Percentiles rank a stretch among this genome's conserved stretches.
Evolutionary conservation across 345 rosid genomes (phyloP).

Genomic region (Pseudoturritis turrita): DNA sequence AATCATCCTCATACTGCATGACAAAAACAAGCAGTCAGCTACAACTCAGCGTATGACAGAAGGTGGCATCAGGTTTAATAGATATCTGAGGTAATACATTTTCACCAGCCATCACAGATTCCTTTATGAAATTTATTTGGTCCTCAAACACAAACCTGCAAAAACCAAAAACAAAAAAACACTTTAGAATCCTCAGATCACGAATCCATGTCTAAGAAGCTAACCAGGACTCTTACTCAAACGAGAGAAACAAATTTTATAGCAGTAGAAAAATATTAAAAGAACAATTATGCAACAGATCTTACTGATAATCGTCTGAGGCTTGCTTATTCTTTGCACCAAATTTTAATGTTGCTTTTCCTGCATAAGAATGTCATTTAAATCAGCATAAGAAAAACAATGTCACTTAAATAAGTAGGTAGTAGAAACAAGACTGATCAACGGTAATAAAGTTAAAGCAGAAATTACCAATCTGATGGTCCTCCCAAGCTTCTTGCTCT

Average conservation of each 20-base stretch:
- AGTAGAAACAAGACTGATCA: neutral
- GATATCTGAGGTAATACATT: slow-evolving; percentile 42
- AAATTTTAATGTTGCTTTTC: slow-evolving; percentile 70
- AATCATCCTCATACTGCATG: slow-evolving; percentile 50
- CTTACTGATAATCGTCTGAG: slow-evolving; percentile 80
- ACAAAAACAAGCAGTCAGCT: slow-evolving; percentile 1
- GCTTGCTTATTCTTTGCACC: slow-evolving; percentile 77
- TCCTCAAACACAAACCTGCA: slow-evolving; percentile 88
- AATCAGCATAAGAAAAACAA: slow-evolving; percentile 12
- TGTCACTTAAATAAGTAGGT: slow-evolving; percentile 3
- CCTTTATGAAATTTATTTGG: slow-evolving; percentile 88
- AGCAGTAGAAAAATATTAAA: neutral
- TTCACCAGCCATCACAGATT: slow-evolving; percentile 81
- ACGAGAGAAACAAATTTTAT: neutral
- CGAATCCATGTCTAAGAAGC: neutral
- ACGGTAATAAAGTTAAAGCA: neutral
- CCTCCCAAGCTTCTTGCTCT: slow-evolving; percentile 99
- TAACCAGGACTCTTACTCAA: neutral
- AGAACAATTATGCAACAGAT: slow-evolving; percentile 5
- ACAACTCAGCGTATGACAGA: slow-evolving; percentile 8
- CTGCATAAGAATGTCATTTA: slow-evolving; percentile 40
- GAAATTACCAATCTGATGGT: slow-evolving; percentile 78
- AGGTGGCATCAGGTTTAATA: neutral
- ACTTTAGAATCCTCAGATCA: neutral
- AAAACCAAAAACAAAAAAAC: neutral